phyloP scores from a whole-genome alignment of 495 filamentous ascomycete genomes.

The Podospora pseudoanserina region DNA sequence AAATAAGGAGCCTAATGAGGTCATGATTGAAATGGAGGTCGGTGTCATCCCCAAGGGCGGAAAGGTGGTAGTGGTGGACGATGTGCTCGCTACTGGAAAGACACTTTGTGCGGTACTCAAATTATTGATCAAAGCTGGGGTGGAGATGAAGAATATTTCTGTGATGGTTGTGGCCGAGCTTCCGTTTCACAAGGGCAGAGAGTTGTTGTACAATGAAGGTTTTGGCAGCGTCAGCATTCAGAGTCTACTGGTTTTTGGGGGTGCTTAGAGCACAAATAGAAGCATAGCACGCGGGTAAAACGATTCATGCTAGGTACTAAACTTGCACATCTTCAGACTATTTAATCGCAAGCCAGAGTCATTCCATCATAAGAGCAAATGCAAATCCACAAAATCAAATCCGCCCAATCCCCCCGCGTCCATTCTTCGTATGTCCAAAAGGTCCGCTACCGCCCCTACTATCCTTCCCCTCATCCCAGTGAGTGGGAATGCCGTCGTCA shows the following conservation, averaged over 20 bases:
- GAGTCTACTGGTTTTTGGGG: constrained; percentile 57
- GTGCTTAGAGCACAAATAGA: constrained; percentile 32
- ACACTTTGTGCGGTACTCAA: constrained; percentile 58
- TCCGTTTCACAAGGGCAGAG: constrained; percentile 55
- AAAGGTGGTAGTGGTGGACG: constrained; percentile 59
- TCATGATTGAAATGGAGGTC: constrained; percentile 51
- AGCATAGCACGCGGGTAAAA: too few species aligned
- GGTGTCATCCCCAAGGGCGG: constrained; percentile 43
- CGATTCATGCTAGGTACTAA: too few species aligned
- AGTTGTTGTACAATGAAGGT: constrained; percentile 48
- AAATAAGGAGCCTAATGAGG: constrained; percentile 30
- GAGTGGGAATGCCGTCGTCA: background rate
- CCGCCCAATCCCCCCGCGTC: background rate
- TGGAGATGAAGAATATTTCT: constrained; percentile 43
- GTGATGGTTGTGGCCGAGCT: constrained; percentile 62
- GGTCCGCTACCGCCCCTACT: background rate
- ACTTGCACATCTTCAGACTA: background rate
- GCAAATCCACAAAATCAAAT: background rate
- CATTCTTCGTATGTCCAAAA: background rate
- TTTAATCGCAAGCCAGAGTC: background rate
- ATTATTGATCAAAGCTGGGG: constrained; percentile 47
- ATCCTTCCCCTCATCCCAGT: background rate
- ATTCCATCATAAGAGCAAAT: background rate
- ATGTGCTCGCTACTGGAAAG: constrained; percentile 59
- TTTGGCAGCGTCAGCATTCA: constrained; percentile 56